These are phyloP conservation scores for Myxozyma vanderwaltii DNA, from an alignment of 805 yeast genomes.

Conservation along the genomic window DNA sequence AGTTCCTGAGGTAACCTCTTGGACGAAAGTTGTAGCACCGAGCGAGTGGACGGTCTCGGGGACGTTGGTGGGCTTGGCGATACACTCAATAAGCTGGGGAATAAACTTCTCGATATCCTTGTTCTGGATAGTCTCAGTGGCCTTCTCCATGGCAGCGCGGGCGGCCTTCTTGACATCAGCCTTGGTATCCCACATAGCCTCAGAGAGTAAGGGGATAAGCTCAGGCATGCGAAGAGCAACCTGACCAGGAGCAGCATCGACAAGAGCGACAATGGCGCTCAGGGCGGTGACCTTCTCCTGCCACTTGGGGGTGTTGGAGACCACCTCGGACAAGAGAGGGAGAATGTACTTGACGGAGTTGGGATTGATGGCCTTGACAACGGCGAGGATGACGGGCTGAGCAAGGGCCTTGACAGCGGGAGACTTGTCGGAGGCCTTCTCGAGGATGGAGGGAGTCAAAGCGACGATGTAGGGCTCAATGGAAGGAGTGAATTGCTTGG, in stretches of 20 bases:
- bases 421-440: conserved; percentile 89
- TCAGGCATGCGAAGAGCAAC: conserved; percentile 99
- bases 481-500: conserved; percentile 74
- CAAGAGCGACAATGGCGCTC: conserved; percentile 81
- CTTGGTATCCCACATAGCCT: conserved; percentile 99
- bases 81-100: conserved; percentile 95
- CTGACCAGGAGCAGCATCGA: conserved; percentile 93
- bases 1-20: conserved; percentile 99
- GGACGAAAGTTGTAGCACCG: conserved; percentile 99
- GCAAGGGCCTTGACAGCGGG: conserved; percentile 74
- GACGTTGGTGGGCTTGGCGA: conserved; percentile 94
- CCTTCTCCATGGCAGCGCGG: conserved; percentile 89
- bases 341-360: conserved; percentile 86
- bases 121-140: conserved; percentile 97
- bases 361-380: conserved; percentile 85
- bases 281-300: conserved; percentile 93
- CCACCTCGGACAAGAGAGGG: conserved; percentile 72
- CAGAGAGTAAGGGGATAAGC: conserved; percentile 96
- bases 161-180: conserved; percentile 97
- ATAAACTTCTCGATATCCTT: conserved; percentile 99
- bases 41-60: conserved; percentile 98
- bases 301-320: conserved; percentile 81
- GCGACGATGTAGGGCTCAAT: conserved; percentile 94
- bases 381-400: conserved; percentile 69
- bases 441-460: conserved; percentile 68